Base-by-base conservation (phyloP, 768 basidiomycete species). In the Hydnomerulius pinastri region DNA sequence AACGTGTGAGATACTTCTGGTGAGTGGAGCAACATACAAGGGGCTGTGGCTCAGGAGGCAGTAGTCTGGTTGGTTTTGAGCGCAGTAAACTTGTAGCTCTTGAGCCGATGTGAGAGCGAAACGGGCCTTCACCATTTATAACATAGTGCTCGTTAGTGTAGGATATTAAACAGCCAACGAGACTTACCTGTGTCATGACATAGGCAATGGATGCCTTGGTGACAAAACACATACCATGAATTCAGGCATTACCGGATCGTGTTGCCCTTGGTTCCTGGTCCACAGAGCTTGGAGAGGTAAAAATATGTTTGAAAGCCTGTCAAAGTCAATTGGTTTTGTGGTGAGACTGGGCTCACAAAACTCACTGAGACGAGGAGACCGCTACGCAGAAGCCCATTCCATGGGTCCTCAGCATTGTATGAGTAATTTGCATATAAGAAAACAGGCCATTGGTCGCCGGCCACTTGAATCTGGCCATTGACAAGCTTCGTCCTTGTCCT, bases 261-360 rank as follows among this genome's bases (percentile, higher is more conserved):
- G 56, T 60, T 12, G 53, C 56, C 15, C 43, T 48, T 7, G 50
- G 28, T 32, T 59, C 61, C 25, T 57, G 56, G 11, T 65, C 54
- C 3, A 64, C 63, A 9, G 63, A 64, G 36, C 64, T 66, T 1
- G 66, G n/a, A n/a, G n/a, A n/a, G n/a, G n/a, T n/a, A n/a, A n/a
- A n/a, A n/a, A n/a, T n/a, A n/a, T n/a, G n/a, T 29, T 58, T 64
- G 28, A 45, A 64, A 1, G 59, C 63, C 65, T 67, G 24, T 11
- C n/a, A 28, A 40, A 15, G 11, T 4, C 11, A 32, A 12, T 32
- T 11, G n/a, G 30, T 12, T n/a, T n/a, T n/a, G n/a, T n/a, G n/a
- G n/a, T n/a, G n/a, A n/a, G n/a, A n/a, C n/a, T n/a, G 64, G 0
- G 60, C 30, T 4, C 4, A 48, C 17, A 5, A 18, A 25, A 50